Base-by-base conservation (phyloP, 768 basidiomycete genomes). In the Trametopsis cervina region DNA sequence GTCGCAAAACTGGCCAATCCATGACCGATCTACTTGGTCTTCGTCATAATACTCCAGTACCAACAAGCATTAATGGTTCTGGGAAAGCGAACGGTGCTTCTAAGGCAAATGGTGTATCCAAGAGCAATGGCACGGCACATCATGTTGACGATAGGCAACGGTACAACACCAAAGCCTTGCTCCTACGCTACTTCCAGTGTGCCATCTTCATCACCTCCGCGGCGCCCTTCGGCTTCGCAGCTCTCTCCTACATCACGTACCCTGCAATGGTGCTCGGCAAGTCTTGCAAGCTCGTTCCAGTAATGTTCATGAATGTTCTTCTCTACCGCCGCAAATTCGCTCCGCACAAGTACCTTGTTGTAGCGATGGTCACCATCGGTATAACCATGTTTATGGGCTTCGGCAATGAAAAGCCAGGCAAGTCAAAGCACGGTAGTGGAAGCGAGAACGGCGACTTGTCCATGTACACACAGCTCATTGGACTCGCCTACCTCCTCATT, bases 261-360 rank as follows among this genome's bases (percentile, higher is more conserved):
- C 96, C 96, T 42, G 92, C 95, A 38, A 95, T 97, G 89, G 94
- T 98, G 26, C 85, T 98, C 54, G 96, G 90, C 44, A 98, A 98
- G 66, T 97, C 94, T 0, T 98, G 96, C 76, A 98, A 98, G 64
- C 89, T 99, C 62, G 91, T 99, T 38, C 96, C 96, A 0, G 96
- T 94, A 51, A 90, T 95, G 81, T 78, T 98, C 65, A 93, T 98
- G 86, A 97, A 98, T 68, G 83, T 98, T 57, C 59, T 98, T 33
- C 75, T 97, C 50, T 98, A 98, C 68, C 90, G 94, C 46, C 85
- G 95, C 42, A 77, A 78, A 54, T 98, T 97, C 64, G 88, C 92
- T 0, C 76, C 82, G 1, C 87, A 98, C 78, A 98, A 98, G 63
- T 99, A 98, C 67, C 68, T 92, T 57, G 93, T 99, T 39, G 96